phyloP scores from a whole-genome alignment of 768 basidiomycete species.

The Pilatotrama ljubarskyi region DNA sequence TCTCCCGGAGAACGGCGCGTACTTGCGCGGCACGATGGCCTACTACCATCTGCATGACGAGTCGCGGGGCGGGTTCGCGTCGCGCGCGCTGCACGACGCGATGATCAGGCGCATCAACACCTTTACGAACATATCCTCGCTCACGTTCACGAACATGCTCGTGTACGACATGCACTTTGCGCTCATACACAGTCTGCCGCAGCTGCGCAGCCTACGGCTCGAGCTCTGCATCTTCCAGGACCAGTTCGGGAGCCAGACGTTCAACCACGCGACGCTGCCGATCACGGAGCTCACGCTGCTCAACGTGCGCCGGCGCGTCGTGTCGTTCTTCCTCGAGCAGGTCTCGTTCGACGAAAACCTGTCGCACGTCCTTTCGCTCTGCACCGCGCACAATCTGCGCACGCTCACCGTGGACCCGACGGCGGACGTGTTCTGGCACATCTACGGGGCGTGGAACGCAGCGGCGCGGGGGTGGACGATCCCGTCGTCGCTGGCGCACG shows the following conservation, averaged over 20 bases:
- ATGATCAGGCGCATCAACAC: slow-evolving; percentile 26
- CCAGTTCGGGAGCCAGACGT: slow-evolving; percentile 4
- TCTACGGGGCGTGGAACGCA: slow-evolving; percentile 19
- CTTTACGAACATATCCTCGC: slow-evolving; percentile 39
- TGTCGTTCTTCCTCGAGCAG: slow-evolving; percentile 5
- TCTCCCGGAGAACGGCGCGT: neutral
- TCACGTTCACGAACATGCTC: slow-evolving; percentile 39
- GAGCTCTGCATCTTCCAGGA: slow-evolving; percentile 41
- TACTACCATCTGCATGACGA: slow-evolving; percentile 16
- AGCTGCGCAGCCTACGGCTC: slow-evolving; percentile 40
- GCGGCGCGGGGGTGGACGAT: slow-evolving; percentile 14
- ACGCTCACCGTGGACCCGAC: slow-evolving; percentile 47
- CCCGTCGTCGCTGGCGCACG: slow-evolving; percentile 23
- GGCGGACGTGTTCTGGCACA: slow-evolving; percentile 39
- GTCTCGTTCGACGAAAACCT: slow-evolving; percentile 22
- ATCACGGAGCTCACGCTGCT: slow-evolving; percentile 45
- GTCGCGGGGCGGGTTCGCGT: slow-evolving; percentile 6
- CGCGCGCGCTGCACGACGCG: slow-evolving; percentile 13
- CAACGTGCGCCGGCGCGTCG: slow-evolving; percentile 33
- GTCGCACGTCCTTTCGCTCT: slow-evolving; percentile 32
- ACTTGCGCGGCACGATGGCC: neutral
- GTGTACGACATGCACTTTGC: slow-evolving; percentile 39
- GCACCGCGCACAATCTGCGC: slow-evolving; percentile 37
- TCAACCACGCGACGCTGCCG: slow-evolving; percentile 37
- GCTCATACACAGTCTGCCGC: slow-evolving; percentile 39